Conservation (phyloP, 441 rosid genomes). For the Gossypium davidsonii region DNA sequence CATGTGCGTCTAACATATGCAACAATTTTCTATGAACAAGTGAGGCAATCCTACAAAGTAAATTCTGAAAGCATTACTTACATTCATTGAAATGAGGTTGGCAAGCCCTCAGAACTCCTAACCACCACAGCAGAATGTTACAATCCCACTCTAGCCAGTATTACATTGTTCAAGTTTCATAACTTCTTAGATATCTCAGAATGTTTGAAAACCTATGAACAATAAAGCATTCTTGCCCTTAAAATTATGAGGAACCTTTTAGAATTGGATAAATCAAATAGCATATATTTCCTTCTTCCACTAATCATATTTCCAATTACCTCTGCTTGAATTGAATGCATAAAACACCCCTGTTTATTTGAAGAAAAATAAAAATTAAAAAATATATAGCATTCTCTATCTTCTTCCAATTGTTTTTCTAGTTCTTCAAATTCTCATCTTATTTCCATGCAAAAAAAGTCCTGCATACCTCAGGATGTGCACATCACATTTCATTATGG, state of each 20-base stretch:
- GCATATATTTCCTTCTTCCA: background rate
- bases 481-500: background rate
- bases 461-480: background rate
- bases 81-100: background rate
- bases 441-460: background rate
- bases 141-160: background rate
- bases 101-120: background rate
- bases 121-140: background rate
- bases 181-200: slow-evolving; percentile 2
- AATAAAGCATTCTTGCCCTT: background rate
- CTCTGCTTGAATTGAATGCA: background rate
- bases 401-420: background rate
- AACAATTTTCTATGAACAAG: background rate
- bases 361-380: background rate
- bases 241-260: background rate
- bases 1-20: background rate
- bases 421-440: background rate
- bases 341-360: background rate
- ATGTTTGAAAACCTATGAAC: background rate
- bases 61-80: background rate
- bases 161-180: background rate
- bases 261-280: background rate
- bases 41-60: background rate
- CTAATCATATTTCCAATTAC: background rate
- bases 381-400: background rate